Evolutionary conservation across 805 yeast genomes (phyloP).

Genomic region (Candida nonsorbophila): DNA sequence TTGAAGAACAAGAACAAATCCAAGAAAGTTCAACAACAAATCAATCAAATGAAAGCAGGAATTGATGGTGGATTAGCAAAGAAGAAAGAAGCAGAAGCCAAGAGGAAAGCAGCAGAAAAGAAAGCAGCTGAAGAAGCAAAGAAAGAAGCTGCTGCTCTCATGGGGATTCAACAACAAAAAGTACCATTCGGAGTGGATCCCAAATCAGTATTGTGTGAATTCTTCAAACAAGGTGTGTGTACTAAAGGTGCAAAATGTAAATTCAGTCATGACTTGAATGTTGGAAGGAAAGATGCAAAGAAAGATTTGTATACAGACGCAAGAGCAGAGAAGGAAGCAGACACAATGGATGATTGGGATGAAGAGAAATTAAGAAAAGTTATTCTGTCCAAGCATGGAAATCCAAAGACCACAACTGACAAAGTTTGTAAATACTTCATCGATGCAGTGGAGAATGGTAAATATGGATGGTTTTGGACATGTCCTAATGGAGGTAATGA

Average conservation of each 20-base stretch:
- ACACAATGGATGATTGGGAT: slow-evolving; percentile 96
- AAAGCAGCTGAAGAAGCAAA: slow-evolving; percentile 89
- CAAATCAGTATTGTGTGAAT: slow-evolving; percentile 84
- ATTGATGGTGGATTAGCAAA: slow-evolving; percentile 49
- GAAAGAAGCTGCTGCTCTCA: slow-evolving; percentile 75
- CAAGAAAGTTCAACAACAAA: slow-evolving; percentile 75
- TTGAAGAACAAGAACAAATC: slow-evolving; percentile 94
- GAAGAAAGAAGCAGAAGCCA: slow-evolving; percentile 71
- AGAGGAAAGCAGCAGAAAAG: slow-evolving; percentile 68
- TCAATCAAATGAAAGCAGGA: slow-evolving; percentile 36
- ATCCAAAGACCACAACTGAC: slow-evolving; percentile 89
- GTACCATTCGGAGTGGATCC: slow-evolving; percentile 98
- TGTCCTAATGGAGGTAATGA: slow-evolving; percentile 93
- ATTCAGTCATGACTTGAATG: slow-evolving; percentile 81
- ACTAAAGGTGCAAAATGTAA: slow-evolving; percentile 82
- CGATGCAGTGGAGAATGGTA: slow-evolving; percentile 95
- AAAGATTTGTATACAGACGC: slow-evolving; percentile 90
- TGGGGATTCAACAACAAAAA: slow-evolving; percentile 71
- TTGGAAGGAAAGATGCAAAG: slow-evolving; percentile 86
- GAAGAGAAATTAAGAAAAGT: slow-evolving; percentile 89
- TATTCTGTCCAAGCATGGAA: slow-evolving; percentile 88
- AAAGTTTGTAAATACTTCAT: slow-evolving; percentile 90
- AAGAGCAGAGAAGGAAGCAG: slow-evolving; percentile 64
- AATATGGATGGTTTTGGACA: slow-evolving; percentile 98
- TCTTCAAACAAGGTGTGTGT: slow-evolving; percentile 84